These are phyloP conservation scores for Thermochaetoides thermophila DNA, from an alignment of 495 filamentous ascomycete species.

Conservation along the genomic window DNA sequence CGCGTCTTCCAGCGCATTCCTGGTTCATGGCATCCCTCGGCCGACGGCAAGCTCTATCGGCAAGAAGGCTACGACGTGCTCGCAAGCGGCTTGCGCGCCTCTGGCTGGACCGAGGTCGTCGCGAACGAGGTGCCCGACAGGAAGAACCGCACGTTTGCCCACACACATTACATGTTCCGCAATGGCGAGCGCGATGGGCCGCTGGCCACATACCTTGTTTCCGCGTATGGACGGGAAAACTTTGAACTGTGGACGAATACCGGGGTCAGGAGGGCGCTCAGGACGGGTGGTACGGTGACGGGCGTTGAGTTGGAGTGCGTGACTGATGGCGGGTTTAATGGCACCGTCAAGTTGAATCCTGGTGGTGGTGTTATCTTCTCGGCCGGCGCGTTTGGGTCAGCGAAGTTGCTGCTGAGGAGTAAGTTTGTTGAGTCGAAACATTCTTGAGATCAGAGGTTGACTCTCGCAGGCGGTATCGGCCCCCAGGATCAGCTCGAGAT, in stretches of 20 bases:
- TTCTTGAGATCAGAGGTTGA: no score
- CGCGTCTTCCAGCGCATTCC: slow-evolving; percentile 55
- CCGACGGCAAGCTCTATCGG: slow-evolving; percentile 52
- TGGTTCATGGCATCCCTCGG: slow-evolving; percentile 49
- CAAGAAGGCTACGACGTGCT: slow-evolving; percentile 50
- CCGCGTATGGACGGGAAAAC: slow-evolving; percentile 41
- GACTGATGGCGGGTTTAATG: slow-evolving; percentile 36
- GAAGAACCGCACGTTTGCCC: slow-evolving; percentile 52
- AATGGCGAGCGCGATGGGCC: slow-evolving; percentile 56
- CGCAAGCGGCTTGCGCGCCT: slow-evolving; percentile 35
- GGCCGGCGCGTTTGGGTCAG: slow-evolving; percentile 55
- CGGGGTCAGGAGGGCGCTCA: slow-evolving; percentile 47
- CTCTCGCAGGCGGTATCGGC: slow-evolving; percentile 40
- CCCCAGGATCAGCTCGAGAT: slow-evolving; percentile 43
- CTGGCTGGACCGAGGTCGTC: slow-evolving; percentile 47
- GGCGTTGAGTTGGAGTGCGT: slow-evolving; percentile 53
- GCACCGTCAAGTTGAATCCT: slow-evolving; percentile 42
- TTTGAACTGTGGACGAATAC: slow-evolving; percentile 52
- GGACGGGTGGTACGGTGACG: slow-evolving; percentile 43
- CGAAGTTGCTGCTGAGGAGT: slow-evolving; percentile 49
- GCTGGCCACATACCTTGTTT: slow-evolving; percentile 56
- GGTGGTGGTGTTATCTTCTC: slow-evolving; percentile 53
- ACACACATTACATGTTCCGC: slow-evolving; percentile 55
- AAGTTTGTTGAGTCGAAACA: no score
- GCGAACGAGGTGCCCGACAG: slow-evolving; percentile 43